phyloP scores from a whole-genome alignment of 108 stramenopile species.

The Discostella stelligeroides region DNA sequence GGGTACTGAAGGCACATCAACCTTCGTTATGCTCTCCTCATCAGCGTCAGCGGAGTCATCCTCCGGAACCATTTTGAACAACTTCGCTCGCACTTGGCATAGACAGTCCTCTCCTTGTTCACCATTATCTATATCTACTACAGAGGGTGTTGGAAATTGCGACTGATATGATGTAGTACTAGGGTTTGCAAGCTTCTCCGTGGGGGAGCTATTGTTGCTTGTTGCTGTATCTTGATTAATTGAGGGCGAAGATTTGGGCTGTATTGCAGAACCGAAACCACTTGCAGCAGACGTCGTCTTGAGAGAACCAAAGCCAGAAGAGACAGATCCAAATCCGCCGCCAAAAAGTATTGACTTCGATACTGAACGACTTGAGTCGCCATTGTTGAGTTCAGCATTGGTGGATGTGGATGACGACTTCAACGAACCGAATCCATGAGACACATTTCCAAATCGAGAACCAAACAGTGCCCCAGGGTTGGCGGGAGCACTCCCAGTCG shows the following conservation, averaged over 20 bases:
- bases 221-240: constrained; percentile 1
- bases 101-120: constrained; percentile 68
- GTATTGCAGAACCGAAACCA: constrained; percentile 3
- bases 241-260: constrained; percentile 1
- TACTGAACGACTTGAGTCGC: background rate
- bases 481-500: constrained; percentile 7
- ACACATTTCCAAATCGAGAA: constrained; percentile 21
- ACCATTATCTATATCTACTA: constrained; percentile 48
- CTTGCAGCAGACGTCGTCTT: constrained; percentile 7
- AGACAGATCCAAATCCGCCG: constrained; percentile 33
- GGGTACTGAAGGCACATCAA: constrained; percentile 42
- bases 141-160: constrained; percentile 11
- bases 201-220: background rate
- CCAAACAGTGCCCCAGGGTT: constrained; percentile 13
- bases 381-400: background rate
- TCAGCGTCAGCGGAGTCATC: constrained; percentile 18
- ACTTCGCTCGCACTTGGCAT: constrained; percentile 64
- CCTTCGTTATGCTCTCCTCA: constrained; percentile 17
- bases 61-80: constrained; percentile 54
- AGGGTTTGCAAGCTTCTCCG: constrained; percentile 15
- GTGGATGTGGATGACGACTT: background rate
- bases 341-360: constrained; percentile 31
- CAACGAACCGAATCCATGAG: constrained; percentile 28
- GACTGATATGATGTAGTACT: background rate
- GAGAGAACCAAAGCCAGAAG: constrained; percentile 27